Base-by-base conservation (phyloP, 192 early-diverging fungal genomes). In the Backusella liffmaniae region DNA sequence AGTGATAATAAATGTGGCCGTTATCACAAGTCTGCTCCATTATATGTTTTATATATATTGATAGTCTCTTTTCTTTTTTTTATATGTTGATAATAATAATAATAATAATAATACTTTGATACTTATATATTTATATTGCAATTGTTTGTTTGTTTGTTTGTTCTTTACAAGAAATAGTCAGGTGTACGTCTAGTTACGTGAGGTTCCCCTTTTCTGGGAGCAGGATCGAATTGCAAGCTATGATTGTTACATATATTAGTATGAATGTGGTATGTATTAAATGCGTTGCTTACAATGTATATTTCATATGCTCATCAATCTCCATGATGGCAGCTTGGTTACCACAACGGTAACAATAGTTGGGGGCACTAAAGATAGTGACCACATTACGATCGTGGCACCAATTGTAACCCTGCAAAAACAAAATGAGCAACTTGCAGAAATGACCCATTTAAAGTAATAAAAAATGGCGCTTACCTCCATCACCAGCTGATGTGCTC, bases 251-350 rank as follows among this genome's bases (percentile, higher is more conserved):
- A 32, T 21, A 68, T 46, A 51, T 30, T 12, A 62, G 39, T 26
- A 32, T 12, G 59, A 32, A 32, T 15, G 36, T 29, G 23, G 3
- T 26, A 29, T 53, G 1, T 18, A 71, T 12, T 10, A 53, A 62
- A 53, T 35, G 13, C 77, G 41, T 9, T 18, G 84, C 89, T 83
- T 86, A 95, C 94, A 98, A 98, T 67, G 97, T 97, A 81, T 98
- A 98, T 89, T 98, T 98, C 87, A 99, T 86, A 84, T 97, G 92
- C 86, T 99, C 97, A 82, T 99, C 98, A 77, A 99, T 94, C 83
- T 98, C 98, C 98, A 99, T 98, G 81, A 99, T 99, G 30, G 98
- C 98, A 32, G 98, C 98, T 89, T 98, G 97, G 82, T 99, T 99
- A 62, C 98, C 98, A 78, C 98, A 99, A 53, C 98, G 92, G 92